Base-by-base conservation (phyloP, 495 filamentous ascomycete species). In the Podospora australis region DNA sequence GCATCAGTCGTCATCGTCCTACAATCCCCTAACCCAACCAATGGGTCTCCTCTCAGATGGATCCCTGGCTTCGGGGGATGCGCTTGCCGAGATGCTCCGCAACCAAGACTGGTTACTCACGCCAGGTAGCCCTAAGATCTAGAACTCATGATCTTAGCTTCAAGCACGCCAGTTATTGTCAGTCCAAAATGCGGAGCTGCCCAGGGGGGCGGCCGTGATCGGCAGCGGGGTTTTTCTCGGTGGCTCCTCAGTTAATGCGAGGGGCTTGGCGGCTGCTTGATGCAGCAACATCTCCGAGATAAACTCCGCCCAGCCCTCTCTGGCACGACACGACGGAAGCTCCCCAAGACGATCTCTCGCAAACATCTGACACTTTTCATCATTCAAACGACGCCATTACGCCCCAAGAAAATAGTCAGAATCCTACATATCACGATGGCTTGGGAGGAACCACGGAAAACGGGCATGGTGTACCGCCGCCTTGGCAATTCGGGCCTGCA, bases 401-500 rank as follows among this genome's bases (percentile, higher is more conserved):
- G 16, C 9, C 20, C 4, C 11, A 23, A 10, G n/a, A 44, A 16
- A 44, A 26, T 13, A 4, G 26, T 11, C 30, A 34, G 3, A 4
- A 13, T 34, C 30, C 30, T 6, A 8, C 19, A 25, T 34, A 32
- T 9, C 48, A 55, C 51, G 43, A 65, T 59, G 57, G 53, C 56
- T 24, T 65, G 57, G 56, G 47, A 53, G 55, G 57, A 58, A 53
- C 55, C 58, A 17, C 48, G 59, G 8, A 62, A 59, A 17, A 62
- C 61, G 23, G 58, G 58, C 56, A 90, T 88, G 85, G 73, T 82
- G 26, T 88, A 87, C 68, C 81, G 86, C 46, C 75, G 79, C 67
- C 78, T 90, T 8, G 86, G 86, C 56, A 78, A 78, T 19, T 86
- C 84, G 10, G 85, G 86, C 3, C 70, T 90, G 19, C 81, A 88